A percentile compares a stretch with the other conserved stretches of the same genome.
phyloP scores from a whole-genome alignment of 768 basidiomycete species.

The Tricholoma furcatifolium region DNA sequence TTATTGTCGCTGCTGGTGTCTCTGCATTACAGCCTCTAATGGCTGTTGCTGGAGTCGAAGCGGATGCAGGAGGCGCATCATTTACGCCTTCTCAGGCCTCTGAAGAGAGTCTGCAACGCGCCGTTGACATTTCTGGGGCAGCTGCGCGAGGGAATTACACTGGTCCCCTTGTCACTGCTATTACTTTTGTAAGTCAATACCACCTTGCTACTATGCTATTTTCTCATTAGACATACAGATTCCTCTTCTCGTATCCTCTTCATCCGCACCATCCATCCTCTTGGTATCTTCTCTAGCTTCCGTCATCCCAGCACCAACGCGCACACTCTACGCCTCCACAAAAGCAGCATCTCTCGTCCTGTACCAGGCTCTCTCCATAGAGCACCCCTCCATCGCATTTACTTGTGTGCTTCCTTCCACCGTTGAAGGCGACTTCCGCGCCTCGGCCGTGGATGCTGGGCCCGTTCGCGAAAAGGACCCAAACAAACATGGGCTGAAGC shows the following conservation, averaged over 20 bases:
- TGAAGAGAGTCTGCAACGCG: slow-evolving; percentile 55
- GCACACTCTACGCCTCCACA: slow-evolving; percentile 79
- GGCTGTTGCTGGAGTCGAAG: slow-evolving; percentile 59
- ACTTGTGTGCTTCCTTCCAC: slow-evolving; percentile 64
- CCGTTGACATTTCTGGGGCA: slow-evolving; percentile 53
- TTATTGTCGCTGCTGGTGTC: slow-evolving; percentile 81
- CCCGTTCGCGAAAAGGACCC: slow-evolving; percentile 49
- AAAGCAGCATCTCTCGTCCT: slow-evolving; percentile 79
- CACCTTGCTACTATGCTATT: background rate
- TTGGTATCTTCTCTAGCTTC: slow-evolving; percentile 80
- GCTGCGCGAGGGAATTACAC: slow-evolving; percentile 66
- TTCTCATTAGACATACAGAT: slow-evolving; percentile 45
- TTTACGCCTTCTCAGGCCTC: slow-evolving; percentile 38
- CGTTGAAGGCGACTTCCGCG: slow-evolving; percentile 77
- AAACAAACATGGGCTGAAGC: slow-evolving; percentile 55
- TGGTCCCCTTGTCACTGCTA: slow-evolving; percentile 67
- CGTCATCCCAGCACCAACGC: slow-evolving; percentile 81
- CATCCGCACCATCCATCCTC: slow-evolving; percentile 67
- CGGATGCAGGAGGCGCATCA: slow-evolving; percentile 26
- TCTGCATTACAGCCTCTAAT: slow-evolving; percentile 78
- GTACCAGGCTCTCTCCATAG: slow-evolving; percentile 78
- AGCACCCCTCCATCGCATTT: slow-evolving; percentile 70
- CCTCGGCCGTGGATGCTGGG: slow-evolving; percentile 68
- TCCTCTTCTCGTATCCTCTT: slow-evolving; percentile 67
- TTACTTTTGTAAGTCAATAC: slow-evolving; percentile 60